A percentile compares a stretch with the other conserved stretches of the same genome.
Conservation (phyloP, 1,139 yeast genomes). For the Kodamaea ohmeri region DNA sequence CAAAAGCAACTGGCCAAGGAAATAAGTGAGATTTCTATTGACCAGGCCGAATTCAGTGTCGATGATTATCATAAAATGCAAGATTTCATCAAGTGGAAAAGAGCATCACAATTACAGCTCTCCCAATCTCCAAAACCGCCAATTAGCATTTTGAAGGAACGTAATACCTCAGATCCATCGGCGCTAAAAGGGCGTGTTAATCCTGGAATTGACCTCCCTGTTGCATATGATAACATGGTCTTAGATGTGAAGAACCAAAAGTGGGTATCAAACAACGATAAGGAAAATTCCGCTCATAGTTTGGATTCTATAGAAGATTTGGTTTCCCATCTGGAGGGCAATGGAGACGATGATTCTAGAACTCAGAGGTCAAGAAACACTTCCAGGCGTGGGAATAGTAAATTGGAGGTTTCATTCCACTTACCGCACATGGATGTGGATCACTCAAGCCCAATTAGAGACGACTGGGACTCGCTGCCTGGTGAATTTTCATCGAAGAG, state of each 20-base stretch:
- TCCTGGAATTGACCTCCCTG: slow-evolving; percentile 37
- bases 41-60: slow-evolving; percentile 23
- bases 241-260: slow-evolving; percentile 36
- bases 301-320: slow-evolving; percentile 48
- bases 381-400: slow-evolving; percentile 18
- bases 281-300: slow-evolving; percentile 31
- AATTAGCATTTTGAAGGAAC: slow-evolving; percentile 13
- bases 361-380: slow-evolving; percentile 8
- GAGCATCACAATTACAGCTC: slow-evolving; percentile 37
- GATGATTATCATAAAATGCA: slow-evolving; percentile 20
- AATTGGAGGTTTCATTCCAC: slow-evolving; percentile 44
- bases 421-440: slow-evolving; percentile 26
- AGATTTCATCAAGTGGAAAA: slow-evolving; percentile 36
- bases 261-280: slow-evolving; percentile 34
- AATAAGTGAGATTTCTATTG: slow-evolving; percentile 21
- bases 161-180: slow-evolving; percentile 13
- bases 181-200: slow-evolving; percentile 30
- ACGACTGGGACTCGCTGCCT: neutral
- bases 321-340: slow-evolving; percentile 16
- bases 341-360: slow-evolving; percentile 4
- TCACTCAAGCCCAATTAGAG: neutral
- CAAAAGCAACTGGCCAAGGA: slow-evolving; percentile 9
- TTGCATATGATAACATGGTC: slow-evolving; percentile 39
- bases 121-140: slow-evolving; percentile 18
- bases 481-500: neutral